Evolutionary conservation across 805 yeast species (phyloP).

Genomic region (Nakazawaea ambrosiae): DNA sequence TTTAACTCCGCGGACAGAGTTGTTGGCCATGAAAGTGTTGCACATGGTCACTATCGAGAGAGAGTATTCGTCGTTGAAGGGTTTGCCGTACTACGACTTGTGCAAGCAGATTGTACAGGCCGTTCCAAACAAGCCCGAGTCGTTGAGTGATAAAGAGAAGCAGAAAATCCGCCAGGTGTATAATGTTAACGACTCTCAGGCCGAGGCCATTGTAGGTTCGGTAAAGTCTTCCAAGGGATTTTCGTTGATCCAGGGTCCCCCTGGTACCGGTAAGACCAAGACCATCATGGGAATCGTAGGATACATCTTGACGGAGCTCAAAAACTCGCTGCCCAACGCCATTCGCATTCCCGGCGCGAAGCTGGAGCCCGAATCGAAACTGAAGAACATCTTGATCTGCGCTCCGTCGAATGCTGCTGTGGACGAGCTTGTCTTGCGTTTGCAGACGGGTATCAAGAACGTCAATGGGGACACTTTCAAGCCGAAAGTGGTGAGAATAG

Average conservation of each 20-base stretch:
- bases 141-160: constrained; percentile 30
- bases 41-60: constrained; percentile 91
- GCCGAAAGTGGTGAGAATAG: constrained; percentile 79
- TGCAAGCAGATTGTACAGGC: constrained; percentile 62
- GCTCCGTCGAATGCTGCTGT: constrained; percentile 99
- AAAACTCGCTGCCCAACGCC: background rate
- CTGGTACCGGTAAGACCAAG: constrained; percentile 98
- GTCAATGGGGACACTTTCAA: constrained; percentile 43
- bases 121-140: constrained; percentile 39
- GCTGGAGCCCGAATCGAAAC: constrained; percentile 15
- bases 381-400: constrained; percentile 69
- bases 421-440: constrained; percentile 83
- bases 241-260: constrained; percentile 95
- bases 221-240: constrained; percentile 58
- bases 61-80: constrained; percentile 79
- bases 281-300: constrained; percentile 92
- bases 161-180: constrained; percentile 38
- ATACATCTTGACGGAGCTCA: constrained; percentile 43
- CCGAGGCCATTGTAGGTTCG: constrained; percentile 77
- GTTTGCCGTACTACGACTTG: constrained; percentile 76
- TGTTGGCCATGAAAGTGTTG: constrained; percentile 69
- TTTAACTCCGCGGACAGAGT: constrained; percentile 54
- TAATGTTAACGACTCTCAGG: constrained; percentile 82
- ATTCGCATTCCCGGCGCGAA: constrained; percentile 9
- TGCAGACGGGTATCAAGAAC: constrained; percentile 62